Percentiles rank a stretch among this genome's conserved stretches.
Evolutionary conservation across 306 rosid genomes (phyloP).

Genomic region (Medicago ruthenica): DNA sequence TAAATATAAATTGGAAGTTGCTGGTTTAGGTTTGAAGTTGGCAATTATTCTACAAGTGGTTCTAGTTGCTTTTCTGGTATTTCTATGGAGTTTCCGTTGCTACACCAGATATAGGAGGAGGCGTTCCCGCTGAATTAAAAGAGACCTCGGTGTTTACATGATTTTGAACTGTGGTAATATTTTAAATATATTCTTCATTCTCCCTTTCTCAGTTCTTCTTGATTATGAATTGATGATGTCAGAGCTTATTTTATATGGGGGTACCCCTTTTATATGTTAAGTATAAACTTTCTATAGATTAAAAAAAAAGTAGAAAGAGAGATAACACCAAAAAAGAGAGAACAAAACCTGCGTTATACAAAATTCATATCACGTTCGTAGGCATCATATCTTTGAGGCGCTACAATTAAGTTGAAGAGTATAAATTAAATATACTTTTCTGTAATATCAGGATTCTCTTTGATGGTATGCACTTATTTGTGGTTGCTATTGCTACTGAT

Average conservation of each 20-base stretch:
- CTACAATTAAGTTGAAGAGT: too few species aligned
- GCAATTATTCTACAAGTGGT: slow-evolving; percentile 61
- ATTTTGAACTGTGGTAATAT: slow-evolving; percentile 40
- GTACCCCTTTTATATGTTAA: too few species aligned
- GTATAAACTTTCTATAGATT: slow-evolving; percentile 7
- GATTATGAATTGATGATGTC: slow-evolving; percentile 13
- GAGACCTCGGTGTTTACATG: slow-evolving; percentile 23
- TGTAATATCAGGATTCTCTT: too few species aligned
- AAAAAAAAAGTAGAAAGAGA: slow-evolving; percentile 3
- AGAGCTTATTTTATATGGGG: slow-evolving; percentile 1
- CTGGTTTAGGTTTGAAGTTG: slow-evolving; percentile 67
- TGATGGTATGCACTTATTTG: too few species aligned
- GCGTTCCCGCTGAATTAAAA: slow-evolving; percentile 46
- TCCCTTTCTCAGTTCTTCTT: slow-evolving; percentile 2
- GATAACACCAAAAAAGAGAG: background rate
- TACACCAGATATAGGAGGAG: slow-evolving; percentile 59
- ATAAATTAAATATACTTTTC: too few species aligned
- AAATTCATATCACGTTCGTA: too few species aligned
- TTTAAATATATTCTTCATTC: slow-evolving; percentile 16
- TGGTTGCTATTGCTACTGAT: too few species aligned
- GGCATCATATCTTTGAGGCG: too few species aligned
- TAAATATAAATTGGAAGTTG: slow-evolving; percentile 29
- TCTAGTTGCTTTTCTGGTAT: slow-evolving; percentile 49
- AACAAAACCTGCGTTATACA: too few species aligned
- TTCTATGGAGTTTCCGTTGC: slow-evolving; percentile 48